A percentile compares a stretch with the other conserved stretches of the same genome.
Evolutionary conservation across 1,284 basidiomycete genomes (phyloP).

Genomic region (Heterobasidion irregulare): DNA sequence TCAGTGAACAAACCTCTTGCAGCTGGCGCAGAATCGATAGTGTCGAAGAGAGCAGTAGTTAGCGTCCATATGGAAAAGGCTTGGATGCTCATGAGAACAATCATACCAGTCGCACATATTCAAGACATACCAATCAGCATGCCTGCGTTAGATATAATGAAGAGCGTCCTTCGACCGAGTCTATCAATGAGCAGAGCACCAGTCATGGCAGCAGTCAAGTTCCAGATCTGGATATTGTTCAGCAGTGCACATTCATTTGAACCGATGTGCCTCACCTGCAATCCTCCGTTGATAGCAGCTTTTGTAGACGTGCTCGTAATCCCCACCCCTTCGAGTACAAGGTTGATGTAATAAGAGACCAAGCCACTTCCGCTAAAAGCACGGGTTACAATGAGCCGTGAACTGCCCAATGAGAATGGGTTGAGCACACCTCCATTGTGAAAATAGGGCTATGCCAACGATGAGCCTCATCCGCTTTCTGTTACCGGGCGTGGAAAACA

Average conservation of each 20-base stretch:
- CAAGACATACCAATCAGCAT: slow-evolving; percentile 47
- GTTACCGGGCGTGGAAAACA: slow-evolving; percentile 52
- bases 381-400: neutral
- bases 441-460: slow-evolving; percentile 50
- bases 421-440: slow-evolving; percentile 50
- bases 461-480: slow-evolving; percentile 50
- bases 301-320: slow-evolving; percentile 43
- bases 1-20: slow-evolving; percentile 35
- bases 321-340: slow-evolving; percentile 54
- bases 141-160: slow-evolving; percentile 54
- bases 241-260: neutral
- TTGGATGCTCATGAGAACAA: slow-evolving; percentile 13
- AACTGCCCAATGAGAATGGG: neutral
- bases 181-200: slow-evolving; percentile 54
- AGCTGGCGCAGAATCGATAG: slow-evolving; percentile 33
- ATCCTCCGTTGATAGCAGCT: slow-evolving; percentile 51
- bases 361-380: slow-evolving; percentile 48
- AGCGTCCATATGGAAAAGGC: slow-evolving; percentile 54
- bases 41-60: slow-evolving; percentile 50
- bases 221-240: slow-evolving; percentile 33
- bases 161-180: slow-evolving; percentile 52
- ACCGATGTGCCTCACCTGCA: slow-evolving; percentile 33
- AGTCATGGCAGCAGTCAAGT: slow-evolving; percentile 41
- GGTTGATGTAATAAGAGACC: slow-evolving; percentile 60
- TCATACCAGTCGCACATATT: neutral